These are phyloP conservation scores for Singerocomus rubriflavus DNA, from an alignment of 1,284 basidiomycete genomes.

Conservation along the genomic window DNA sequence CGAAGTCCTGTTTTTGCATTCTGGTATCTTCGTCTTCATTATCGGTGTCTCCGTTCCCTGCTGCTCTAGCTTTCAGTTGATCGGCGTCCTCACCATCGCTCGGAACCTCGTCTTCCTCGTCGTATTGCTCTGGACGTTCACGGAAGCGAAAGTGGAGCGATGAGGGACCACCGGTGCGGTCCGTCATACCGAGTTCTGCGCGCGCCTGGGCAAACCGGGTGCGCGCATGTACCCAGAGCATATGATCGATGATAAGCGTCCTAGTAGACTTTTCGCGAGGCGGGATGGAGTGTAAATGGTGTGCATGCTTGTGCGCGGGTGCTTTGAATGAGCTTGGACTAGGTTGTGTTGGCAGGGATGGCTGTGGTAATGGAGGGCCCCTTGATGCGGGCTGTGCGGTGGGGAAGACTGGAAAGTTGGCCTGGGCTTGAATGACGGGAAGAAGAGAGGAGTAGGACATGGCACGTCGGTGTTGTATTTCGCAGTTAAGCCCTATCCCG, in stretches of 20 bases:
- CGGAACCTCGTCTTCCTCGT: conserved; percentile 62
- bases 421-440: conserved; percentile 18
- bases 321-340: conserved; percentile 27
- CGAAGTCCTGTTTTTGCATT: conserved; percentile 54
- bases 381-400: conserved; percentile 11
- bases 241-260: conserved; percentile 79
- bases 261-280: conserved; percentile 76
- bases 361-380: conserved; percentile 7
- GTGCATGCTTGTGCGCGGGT: conserved; percentile 40
- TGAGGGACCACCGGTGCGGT: conserved; percentile 63
- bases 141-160: conserved; percentile 56
- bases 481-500: conserved; percentile 27
- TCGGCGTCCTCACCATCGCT: conserved; percentile 63
- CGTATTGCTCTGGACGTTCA: conserved; percentile 66
- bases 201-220: conserved; percentile 79
- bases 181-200: conserved; percentile 78
- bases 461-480: conserved; percentile 6
- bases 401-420: conserved; percentile 22
- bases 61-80: conserved; percentile 50
- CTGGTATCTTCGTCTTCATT: conserved; percentile 59
- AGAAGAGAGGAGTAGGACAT: conserved; percentile 31
- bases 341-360: conserved; percentile 12
- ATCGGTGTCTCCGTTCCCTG: conserved; percentile 48
- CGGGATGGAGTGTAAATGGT: conserved; percentile 61
- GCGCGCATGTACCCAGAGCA: conserved; percentile 76